phyloP scores from a whole-genome alignment of 2,329 filamentous ascomycete genomes.

The Tolypocladium endophyticum region DNA sequence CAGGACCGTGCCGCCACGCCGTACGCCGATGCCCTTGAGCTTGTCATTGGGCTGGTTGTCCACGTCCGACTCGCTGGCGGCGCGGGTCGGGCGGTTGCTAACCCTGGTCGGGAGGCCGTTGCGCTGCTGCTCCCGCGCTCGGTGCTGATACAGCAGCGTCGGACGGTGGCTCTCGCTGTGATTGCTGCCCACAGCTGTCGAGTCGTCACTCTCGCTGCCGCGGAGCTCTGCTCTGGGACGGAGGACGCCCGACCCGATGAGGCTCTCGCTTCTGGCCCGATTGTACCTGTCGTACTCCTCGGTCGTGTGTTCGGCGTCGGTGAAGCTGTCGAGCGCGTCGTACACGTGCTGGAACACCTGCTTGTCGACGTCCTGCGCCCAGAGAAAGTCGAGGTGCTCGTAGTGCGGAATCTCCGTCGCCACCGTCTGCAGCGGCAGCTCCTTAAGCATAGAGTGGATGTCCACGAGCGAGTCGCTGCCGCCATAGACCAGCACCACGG shows the following conservation, averaged over 20 bases:
- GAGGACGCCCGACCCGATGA: slow-evolving; percentile 27
- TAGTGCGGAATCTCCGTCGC: slow-evolving; percentile 85
- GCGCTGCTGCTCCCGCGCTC: slow-evolving; percentile 14
- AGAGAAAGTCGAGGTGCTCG: slow-evolving; percentile 94
- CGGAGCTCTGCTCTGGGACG: slow-evolving; percentile 10
- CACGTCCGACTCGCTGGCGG: not conserved
- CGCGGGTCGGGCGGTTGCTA: not conserved
- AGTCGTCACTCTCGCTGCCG: slow-evolving; percentile 26
- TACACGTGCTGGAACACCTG: slow-evolving; percentile 89
- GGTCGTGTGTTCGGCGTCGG: slow-evolving; percentile 43
- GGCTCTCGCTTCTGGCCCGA: slow-evolving; percentile 37
- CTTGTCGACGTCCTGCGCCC: slow-evolving; percentile 74
- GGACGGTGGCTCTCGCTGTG: not conserved
- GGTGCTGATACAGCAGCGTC: slow-evolving; percentile 12
- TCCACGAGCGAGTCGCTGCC: slow-evolving; percentile 90
- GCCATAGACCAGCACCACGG: slow-evolving; percentile 86
- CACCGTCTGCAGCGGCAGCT: slow-evolving; percentile 74
- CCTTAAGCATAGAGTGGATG: slow-evolving; percentile 83
- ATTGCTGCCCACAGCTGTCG: slow-evolving; percentile 13
- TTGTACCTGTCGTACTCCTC: slow-evolving; percentile 52
- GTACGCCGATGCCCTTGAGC: slow-evolving; percentile 16
- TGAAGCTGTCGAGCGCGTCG: slow-evolving; percentile 69
- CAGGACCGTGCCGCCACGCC: slow-evolving; percentile 3
- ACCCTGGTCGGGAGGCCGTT: not conserved
- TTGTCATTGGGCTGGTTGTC: slow-evolving; percentile 12